Evolutionary conservation across 2,329 filamentous ascomycete genomes (phyloP).

Genomic region (Helotiales sp.): DNA sequence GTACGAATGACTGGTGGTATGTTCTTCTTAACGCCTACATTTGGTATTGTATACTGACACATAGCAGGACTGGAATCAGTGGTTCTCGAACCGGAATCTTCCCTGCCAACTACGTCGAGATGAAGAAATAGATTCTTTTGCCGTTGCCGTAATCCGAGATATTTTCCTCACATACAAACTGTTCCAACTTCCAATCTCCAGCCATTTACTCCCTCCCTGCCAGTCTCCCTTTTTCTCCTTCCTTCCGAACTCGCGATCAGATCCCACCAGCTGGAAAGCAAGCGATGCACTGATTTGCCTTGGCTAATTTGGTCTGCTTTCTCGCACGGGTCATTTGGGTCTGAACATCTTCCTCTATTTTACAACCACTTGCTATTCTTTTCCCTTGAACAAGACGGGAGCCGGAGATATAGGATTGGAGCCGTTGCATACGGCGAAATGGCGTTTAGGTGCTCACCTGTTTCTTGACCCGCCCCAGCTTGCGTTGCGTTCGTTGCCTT

Average conservation of each 20-base stretch:
- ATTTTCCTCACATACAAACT: neutral
- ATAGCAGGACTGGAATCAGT: constrained; percentile 80
- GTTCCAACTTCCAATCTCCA: neutral
- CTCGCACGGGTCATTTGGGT: no score
- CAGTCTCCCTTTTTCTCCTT: no score
- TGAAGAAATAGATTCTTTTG: constrained; percentile 54
- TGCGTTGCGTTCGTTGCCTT: no score
- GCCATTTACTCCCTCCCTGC: neutral
- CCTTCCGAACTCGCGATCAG: neutral
- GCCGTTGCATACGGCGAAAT: neutral
- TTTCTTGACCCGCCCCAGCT: no score
- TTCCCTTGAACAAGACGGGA: neutral
- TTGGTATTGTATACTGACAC: constrained; percentile 21
- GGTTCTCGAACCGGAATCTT: constrained; percentile 89
- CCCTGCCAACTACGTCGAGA: constrained; percentile 79
- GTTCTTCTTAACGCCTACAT: constrained; percentile 42
- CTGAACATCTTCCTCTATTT: no score
- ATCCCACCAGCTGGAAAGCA: neutral
- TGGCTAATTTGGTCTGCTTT: neutral
- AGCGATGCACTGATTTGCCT: neutral
- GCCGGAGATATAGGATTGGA: neutral
- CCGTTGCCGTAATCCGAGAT: no score
- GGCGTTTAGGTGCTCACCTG: neutral
- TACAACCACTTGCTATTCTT: neutral
- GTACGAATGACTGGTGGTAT: constrained; percentile 92